A percentile compares a stretch with the other conserved stretches of the same genome.
Conservation (phyloP, 768 basidiomycete species). For the Russula griseocarnosa region DNA sequence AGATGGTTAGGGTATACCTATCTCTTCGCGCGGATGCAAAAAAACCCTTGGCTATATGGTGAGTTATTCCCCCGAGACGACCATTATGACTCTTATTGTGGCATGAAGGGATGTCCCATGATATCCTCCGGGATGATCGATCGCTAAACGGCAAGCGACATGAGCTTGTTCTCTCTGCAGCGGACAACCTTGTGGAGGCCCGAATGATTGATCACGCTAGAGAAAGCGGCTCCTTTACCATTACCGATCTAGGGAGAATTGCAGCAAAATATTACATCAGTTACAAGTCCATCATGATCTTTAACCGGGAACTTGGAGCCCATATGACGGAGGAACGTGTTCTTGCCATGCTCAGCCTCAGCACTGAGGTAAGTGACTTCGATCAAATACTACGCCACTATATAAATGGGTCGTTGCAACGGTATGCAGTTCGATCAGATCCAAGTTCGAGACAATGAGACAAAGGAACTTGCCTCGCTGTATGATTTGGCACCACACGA, state of each 20-base stretch:
- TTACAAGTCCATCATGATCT: constrained; percentile 78
- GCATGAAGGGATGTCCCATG: constrained; percentile 64
- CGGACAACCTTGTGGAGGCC: constrained; percentile 58
- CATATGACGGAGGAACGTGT: constrained; percentile 93
- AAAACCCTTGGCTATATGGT: constrained; percentile 88
- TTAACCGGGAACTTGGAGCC: constrained; percentile 70
- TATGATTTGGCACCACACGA: constrained; percentile 67
- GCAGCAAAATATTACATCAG: constrained; percentile 96
- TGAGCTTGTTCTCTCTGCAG: constrained; percentile 63
- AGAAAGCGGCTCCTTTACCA: constrained; percentile 52
- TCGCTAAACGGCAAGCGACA: constrained; percentile 64
- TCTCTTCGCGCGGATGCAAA: constrained; percentile 89
- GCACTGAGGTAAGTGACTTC: constrained; percentile 68
- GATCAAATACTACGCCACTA: not conserved
- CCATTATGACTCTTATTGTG: constrained; percentile 10
- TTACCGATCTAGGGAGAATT: constrained; percentile 92
- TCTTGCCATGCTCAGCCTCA: constrained; percentile 78
- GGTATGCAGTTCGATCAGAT: constrained; percentile 82
- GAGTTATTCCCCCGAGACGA: constrained; percentile 5
- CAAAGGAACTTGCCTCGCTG: constrained; percentile 72
- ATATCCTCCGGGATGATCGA: constrained; percentile 65
- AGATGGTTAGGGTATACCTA: constrained; percentile 98
- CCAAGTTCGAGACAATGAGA: constrained; percentile 86
- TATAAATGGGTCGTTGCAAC: constrained; percentile 11
- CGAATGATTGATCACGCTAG: constrained; percentile 81